Evolutionary conservation across 78 protist species (phyloP), one percentile per base, ranked within the genome.

Genomic region (Capsaspora owczarzaki): DNA sequence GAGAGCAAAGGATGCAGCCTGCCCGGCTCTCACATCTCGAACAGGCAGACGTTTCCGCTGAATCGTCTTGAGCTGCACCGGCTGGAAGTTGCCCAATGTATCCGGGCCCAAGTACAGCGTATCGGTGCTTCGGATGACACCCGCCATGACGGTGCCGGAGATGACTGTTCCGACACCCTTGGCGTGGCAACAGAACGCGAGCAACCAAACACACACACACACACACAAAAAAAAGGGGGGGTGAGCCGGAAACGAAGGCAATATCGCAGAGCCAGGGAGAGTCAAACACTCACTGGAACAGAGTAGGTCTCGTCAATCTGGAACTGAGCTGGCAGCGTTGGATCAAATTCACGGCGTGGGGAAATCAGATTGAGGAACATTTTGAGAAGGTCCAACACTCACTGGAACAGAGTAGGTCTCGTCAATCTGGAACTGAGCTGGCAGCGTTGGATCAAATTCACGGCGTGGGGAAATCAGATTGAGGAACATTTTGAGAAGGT

Each of bases 161-260:
- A 93, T 94, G 14, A 95, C 96, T 14, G 95, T 85, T 12, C 97
- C 97, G 60, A 91, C 93, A 38, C 96, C 94, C 76, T 37, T 72
- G 35, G 14, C 79, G 77, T 22, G 31, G 47, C 78, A 82, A 85
- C 40, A 20, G 74, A 25, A 2, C 25, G 74, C 12, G 16, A 63
- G n/a, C n/a, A n/a, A n/a, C n/a, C n/a, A n/a, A n/a, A n/a, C n/a
- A n/a, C n/a, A n/a, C n/a, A n/a, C n/a, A n/a, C n/a, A n/a, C n/a
- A n/a, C n/a, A n/a, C n/a, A n/a, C n/a, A n/a, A n/a, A n/a, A n/a
- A n/a, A n/a, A n/a, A n/a, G n/a, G n/a, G n/a, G n/a, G n/a, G n/a
- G n/a, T n/a, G n/a, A n/a, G n/a, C n/a, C n/a, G n/a, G n/a, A n/a
- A n/a, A n/a, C n/a, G n/a, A n/a, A n/a, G n/a, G n/a, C n/a, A n/a